Conservation (phyloP, 805 yeast genomes). For the Ogataea nonfermentans region DNA sequence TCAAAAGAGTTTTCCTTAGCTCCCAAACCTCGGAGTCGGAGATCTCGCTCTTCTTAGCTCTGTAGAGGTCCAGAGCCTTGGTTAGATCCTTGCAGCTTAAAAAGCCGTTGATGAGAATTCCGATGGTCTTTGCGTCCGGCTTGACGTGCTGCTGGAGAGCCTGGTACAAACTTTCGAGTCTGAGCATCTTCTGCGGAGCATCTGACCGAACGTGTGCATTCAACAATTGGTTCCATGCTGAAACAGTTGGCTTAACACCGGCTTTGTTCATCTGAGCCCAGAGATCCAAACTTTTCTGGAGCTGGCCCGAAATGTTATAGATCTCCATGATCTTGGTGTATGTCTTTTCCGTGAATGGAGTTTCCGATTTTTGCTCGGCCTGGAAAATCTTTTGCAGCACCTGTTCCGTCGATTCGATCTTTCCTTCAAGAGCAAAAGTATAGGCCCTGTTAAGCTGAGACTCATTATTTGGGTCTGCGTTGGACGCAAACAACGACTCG, state of each 20-base stretch:
- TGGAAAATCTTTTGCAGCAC: constrained; percentile 20
- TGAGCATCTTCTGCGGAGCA: constrained; percentile 29
- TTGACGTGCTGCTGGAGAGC: constrained; percentile 31
- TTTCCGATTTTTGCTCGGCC: constrained; percentile 29
- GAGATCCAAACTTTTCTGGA: constrained; percentile 39
- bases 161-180: constrained; percentile 39
- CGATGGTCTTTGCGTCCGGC: constrained; percentile 49
- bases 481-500: constrained; percentile 1
- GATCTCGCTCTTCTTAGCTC: constrained; percentile 33
- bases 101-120: constrained; percentile 47
- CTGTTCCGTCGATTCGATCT: constrained; percentile 15
- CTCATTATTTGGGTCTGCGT: constrained; percentile 24
- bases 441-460: constrained; percentile 14
- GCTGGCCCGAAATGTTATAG: constrained; percentile 37
- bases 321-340: constrained; percentile 46
- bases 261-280: constrained; percentile 49
- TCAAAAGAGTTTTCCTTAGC: constrained; percentile 44
- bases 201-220: constrained; percentile 30
- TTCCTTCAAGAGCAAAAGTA: constrained; percentile 19
- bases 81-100: constrained; percentile 39
- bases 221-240: constrained; percentile 60
- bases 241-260: constrained; percentile 30
- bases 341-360: constrained; percentile 40
- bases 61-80: constrained; percentile 41
- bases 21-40: constrained; percentile 36